A percentile compares a stretch with the other conserved stretches of the same genome.
Conservation (phyloP, 768 basidiomycete species). For the Pulveroboletus sp. region DNA sequence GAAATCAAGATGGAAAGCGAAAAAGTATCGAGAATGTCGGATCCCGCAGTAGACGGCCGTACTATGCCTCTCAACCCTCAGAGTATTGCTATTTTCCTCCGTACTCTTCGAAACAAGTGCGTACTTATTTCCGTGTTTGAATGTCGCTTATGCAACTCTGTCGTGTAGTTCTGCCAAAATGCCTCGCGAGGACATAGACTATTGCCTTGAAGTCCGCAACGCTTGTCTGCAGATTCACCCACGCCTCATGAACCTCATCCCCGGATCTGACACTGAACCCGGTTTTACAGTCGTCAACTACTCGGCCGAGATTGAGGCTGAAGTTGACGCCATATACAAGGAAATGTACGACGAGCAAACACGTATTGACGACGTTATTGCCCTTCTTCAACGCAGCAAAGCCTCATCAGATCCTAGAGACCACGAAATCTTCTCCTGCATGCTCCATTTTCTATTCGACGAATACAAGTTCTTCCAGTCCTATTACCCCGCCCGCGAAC, state of each 20-base stretch:
- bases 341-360: constrained; percentile 97
- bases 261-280: constrained; percentile 82
- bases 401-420: constrained; percentile 77
- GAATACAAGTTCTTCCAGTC: constrained; percentile 99
- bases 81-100: constrained; percentile 88
- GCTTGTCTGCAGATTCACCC: constrained; percentile 93
- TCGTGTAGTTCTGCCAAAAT: constrained; percentile 63
- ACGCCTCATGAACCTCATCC: constrained; percentile 88
- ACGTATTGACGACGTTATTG: constrained; percentile 90
- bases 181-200: constrained; percentile 73
- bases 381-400: constrained; percentile 81
- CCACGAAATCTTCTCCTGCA: constrained; percentile 98
- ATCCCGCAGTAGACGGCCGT: constrained; percentile 68
- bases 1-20: constrained; percentile 93
- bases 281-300: constrained; percentile 88
- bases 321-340: constrained; percentile 94
- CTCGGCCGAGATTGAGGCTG: constrained; percentile 81
- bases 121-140: constrained; percentile 24
- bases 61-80: constrained; percentile 86
- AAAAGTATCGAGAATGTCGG: constrained; percentile 68
- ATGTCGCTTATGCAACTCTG: neutral
- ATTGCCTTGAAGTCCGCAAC: constrained; percentile 88
- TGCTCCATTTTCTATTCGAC: constrained; percentile 99
- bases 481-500: constrained; percentile 89
- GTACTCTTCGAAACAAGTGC: constrained; percentile 80